Conservation (phyloP, 805 yeast species). For the Cyberlindnera veronae region DNA sequence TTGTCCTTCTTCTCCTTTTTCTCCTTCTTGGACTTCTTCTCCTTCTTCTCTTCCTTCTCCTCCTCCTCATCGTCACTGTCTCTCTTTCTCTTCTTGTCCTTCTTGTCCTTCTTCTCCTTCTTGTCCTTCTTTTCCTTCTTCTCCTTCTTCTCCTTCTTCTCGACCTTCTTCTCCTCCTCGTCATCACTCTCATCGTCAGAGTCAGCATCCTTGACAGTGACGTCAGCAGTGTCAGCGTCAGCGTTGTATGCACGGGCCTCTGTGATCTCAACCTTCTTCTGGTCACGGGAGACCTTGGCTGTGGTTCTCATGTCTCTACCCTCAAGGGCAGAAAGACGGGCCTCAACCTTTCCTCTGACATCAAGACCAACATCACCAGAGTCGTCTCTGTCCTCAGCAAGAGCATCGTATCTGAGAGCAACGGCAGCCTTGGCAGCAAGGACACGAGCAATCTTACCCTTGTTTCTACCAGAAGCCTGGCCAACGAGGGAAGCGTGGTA, state of each 20-base stretch:
- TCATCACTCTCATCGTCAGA: slow-evolving; percentile 38
- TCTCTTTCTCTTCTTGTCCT: slow-evolving; percentile 25
- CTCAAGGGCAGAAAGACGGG: slow-evolving; percentile 90
- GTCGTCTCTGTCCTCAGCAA: slow-evolving; percentile 96
- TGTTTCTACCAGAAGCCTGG: slow-evolving; percentile 96
- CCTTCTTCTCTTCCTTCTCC: slow-evolving; percentile 22
- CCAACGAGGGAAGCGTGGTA: slow-evolving; percentile 98
- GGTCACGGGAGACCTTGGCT: slow-evolving; percentile 75
- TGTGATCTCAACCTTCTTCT: slow-evolving; percentile 80
- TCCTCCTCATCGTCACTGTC: slow-evolving; percentile 31
- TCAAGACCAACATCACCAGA: slow-evolving; percentile 90
- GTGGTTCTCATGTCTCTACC: slow-evolving; percentile 95
- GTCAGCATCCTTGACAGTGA: slow-evolving; percentile 29
- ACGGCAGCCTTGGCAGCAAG: slow-evolving; percentile 98
- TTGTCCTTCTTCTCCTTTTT: slow-evolving; percentile 20
- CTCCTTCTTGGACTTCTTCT: slow-evolving; percentile 19
- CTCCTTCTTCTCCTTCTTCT: slow-evolving; percentile 34
- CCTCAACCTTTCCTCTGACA: slow-evolving; percentile 90
- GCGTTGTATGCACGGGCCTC: slow-evolving; percentile 89
- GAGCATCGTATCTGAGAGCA: slow-evolving; percentile 92
- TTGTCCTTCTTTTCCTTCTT: slow-evolving; percentile 34
- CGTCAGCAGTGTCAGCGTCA: slow-evolving; percentile 71
- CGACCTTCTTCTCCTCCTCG: slow-evolving; percentile 34
- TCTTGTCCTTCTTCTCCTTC: slow-evolving; percentile 34
- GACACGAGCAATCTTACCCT: slow-evolving; percentile 98